These are phyloP conservation scores for Mucor saturninus DNA, from an alignment of 371 early-diverging fungal species.

Conservation along the genomic window DNA sequence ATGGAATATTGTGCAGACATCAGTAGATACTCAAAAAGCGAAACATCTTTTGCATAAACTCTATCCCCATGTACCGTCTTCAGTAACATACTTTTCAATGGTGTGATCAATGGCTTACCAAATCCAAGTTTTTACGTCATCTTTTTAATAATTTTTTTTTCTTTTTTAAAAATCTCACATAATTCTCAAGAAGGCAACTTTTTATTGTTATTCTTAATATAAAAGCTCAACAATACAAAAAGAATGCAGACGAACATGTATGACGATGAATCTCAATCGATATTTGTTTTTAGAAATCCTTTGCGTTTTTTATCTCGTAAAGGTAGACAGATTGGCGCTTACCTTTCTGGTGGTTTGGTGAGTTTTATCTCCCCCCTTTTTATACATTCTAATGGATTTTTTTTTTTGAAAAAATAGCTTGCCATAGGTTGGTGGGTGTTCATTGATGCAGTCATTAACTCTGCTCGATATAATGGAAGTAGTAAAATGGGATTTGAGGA, in stretches of 20 bases:
- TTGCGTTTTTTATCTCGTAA: conserved; percentile 53
- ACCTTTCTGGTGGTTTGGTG: conserved; percentile 61
- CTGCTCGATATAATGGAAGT: conserved; percentile 31
- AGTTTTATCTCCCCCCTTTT: neutral
- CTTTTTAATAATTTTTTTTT: no score
- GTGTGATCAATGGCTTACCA: no score
- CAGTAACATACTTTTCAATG: no score
- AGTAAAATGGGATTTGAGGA: conserved; percentile 74
- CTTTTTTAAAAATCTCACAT: no score
- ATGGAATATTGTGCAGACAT: no score
- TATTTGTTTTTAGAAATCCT: conserved; percentile 49
- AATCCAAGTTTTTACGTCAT: no score
- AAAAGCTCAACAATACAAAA: neutral
- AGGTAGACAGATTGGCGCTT: conserved; percentile 58
- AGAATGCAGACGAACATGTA: conserved; percentile 27
- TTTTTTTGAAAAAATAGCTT: conserved; percentile 49
- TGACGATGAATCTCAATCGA: conserved; percentile 49
- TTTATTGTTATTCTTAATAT: no score
- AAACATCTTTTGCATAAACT: no score
- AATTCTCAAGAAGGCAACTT: no score
- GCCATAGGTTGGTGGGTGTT: conserved; percentile 88
- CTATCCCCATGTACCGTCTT: no score
- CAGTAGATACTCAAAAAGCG: no score
- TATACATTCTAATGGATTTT: neutral
- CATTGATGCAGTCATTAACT: conserved; percentile 70